Evolutionary conservation across 305 asterid genomes (phyloP), one percentile per base, ranked within the genome.

Genomic region (Rubia balearica): DNA sequence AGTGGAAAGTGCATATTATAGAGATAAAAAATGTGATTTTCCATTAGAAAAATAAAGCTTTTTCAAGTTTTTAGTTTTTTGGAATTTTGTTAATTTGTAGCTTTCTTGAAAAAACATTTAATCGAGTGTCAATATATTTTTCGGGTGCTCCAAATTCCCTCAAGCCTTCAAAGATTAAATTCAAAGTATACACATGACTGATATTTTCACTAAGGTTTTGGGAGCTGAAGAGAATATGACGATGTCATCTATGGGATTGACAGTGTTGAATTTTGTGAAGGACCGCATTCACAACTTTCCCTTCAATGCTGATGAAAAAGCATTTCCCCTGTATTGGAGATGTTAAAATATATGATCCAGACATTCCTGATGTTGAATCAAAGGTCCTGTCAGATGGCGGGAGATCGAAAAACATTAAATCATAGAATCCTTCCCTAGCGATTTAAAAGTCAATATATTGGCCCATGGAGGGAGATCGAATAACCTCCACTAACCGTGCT

Each of bases 171-270:
- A 83, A 55, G 57, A 73, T 67, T 91, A 88, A 71, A 76, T 92
- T 67, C 71, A 75, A 68, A 61, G 74, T 3, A 81, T 85, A 13
- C 86, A 85, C 21, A 74, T 80, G 48, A 57, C 73, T 74, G 80
- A 72, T 65, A 77, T 71, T 75, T 78, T 90, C 63, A 42, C 48
- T 33, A 80, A 79, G 69, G 83, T 79, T 68, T 74, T 82, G 81
- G 90, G 86, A 46, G 53, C 87, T 0, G 93, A 87, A 70, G 65
- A 80, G 38, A 82, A 80, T 76, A 79, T 90, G 89, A 78, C 51
- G 78, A 86, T 92, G 89, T 92, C 2, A 81, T 92, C 8, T 90
- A 88, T 60, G 96, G 97, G 11, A 86, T 92, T 62, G 96, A 96
- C 30, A 86, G 95, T 81, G 85, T 92, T 27, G 91, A 85, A 65